Conservation (phyloP, 495 filamentous ascomycete species). For the Daldinia childiae region DNA sequence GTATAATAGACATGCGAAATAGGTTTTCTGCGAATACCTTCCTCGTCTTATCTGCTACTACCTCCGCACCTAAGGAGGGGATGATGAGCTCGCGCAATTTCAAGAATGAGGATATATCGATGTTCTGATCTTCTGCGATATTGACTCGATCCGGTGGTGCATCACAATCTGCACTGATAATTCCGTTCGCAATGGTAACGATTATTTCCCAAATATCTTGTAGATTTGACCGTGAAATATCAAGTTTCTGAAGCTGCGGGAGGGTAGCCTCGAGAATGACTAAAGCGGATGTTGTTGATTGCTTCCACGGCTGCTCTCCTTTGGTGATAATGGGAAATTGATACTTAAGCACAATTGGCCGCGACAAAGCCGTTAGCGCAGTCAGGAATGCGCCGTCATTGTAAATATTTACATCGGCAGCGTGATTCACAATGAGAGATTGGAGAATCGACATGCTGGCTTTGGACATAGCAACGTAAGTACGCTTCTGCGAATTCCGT, state of each 20-base stretch:
- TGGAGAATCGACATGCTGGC: constrained; percentile 75
- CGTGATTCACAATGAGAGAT: constrained; percentile 69
- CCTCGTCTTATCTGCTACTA: constrained; percentile 72
- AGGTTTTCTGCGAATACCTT: constrained; percentile 77
- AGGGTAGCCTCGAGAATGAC: constrained; percentile 74
- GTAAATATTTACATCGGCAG: constrained; percentile 72
- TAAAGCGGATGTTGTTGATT: constrained; percentile 74
- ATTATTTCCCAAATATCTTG: constrained; percentile 68
- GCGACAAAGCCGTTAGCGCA: constrained; percentile 69
- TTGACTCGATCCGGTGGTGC: constrained; percentile 52
- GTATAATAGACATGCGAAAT: constrained; percentile 86
- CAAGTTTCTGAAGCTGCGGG: constrained; percentile 65
- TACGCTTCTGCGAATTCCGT: constrained; percentile 61
- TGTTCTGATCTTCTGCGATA: constrained; percentile 71
- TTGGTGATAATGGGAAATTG: constrained; percentile 64
- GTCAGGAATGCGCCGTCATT: constrained; percentile 66
- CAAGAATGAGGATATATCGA: constrained; percentile 80
- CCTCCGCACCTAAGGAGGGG: constrained; percentile 71
- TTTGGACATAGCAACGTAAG: constrained; percentile 88
- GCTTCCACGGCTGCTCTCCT: constrained; percentile 77
- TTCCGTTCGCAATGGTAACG: constrained; percentile 66
- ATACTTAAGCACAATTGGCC: constrained; percentile 80
- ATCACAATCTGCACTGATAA: constrained; percentile 66
- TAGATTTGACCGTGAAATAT: constrained; percentile 57
- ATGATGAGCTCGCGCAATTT: constrained; percentile 76